These are phyloP conservation scores for Dictyostelium capitatum DNA, from an alignment of 78 protist species.

Conservation along the genomic window DNA sequence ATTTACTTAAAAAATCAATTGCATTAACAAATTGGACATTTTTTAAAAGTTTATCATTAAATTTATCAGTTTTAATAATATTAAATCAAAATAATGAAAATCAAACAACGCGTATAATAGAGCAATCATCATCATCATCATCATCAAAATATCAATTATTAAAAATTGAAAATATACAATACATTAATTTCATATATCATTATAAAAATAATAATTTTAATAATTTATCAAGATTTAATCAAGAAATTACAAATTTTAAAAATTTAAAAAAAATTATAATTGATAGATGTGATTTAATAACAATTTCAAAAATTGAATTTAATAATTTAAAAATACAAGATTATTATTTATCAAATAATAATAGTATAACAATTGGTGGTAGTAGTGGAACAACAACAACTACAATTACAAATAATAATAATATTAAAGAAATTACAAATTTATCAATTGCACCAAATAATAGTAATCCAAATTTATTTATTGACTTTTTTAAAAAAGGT, in stretches of 20 bases:
- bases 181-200: neutral
- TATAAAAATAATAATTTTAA: neutral
- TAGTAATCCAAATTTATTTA: neutral
- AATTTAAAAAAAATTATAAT: neutral
- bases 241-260: neutral
- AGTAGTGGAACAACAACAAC: too few relatives aligned
- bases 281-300: neutral
- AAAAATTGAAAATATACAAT: neutral
- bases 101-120: neutral
- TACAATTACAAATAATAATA: neutral
- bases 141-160: neutral
- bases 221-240: neutral
- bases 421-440: constrained; percentile 1
- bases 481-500: neutral
- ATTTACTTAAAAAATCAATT: neutral
- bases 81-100: neutral
- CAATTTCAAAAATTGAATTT: neutral
- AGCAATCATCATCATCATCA: too few relatives aligned
- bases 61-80: neutral
- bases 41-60: neutral
- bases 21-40: neutral
- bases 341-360: neutral
- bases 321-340: neutral
- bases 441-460: constrained; percentile 13
- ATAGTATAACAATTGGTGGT: too few relatives aligned